Evolutionary conservation across 768 basidiomycete species (phyloP).

Genomic region (Baorangia bicolor): DNA sequence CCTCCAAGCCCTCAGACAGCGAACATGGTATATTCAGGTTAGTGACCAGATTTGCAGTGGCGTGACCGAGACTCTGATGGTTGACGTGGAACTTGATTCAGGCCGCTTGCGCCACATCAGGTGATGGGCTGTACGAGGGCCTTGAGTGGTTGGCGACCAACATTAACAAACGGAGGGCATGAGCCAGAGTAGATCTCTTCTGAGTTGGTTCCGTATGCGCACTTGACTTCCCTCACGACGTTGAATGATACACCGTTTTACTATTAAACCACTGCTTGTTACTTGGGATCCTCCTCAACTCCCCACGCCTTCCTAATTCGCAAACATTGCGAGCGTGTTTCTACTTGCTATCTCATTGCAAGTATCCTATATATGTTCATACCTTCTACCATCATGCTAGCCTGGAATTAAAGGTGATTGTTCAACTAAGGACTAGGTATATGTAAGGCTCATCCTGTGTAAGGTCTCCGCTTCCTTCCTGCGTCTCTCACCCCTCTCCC

Average conservation of each 20-base stretch:
- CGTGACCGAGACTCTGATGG: constrained; percentile 1
- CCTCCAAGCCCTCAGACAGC: constrained; percentile 93
- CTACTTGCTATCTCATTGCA: constrained; percentile 8
- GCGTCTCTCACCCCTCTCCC: constrained; percentile 69
- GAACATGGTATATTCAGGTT: constrained; percentile 98
- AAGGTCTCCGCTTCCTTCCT: constrained; percentile 78
- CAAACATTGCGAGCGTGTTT: constrained; percentile 6
- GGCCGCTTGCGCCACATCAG: constrained; percentile 98
- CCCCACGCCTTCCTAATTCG: constrained; percentile 14
- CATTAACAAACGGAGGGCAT: constrained; percentile 77
- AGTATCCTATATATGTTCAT: constrained; percentile 22
- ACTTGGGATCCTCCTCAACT: constrained; percentile 28
- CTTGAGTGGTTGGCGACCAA: constrained; percentile 94
- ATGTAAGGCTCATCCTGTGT: constrained; percentile 47
- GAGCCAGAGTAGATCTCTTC: constrained; percentile 36
- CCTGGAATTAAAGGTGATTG: constrained; percentile 8
- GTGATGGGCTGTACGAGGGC: constrained; percentile 98
- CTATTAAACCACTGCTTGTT: constrained; percentile 36
- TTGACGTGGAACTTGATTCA: constrained; percentile 35
- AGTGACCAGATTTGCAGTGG: constrained; percentile 25
- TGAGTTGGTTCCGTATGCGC: constrained; percentile 43
- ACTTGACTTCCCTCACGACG: constrained; percentile 58
- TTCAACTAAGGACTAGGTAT: constrained; percentile 10
- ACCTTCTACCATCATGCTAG: constrained; percentile 1
- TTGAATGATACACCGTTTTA: constrained; percentile 50